phyloP scores from a whole-genome alignment of 2,329 filamentous ascomycete genomes.

The Fusarium metavorans region DNA sequence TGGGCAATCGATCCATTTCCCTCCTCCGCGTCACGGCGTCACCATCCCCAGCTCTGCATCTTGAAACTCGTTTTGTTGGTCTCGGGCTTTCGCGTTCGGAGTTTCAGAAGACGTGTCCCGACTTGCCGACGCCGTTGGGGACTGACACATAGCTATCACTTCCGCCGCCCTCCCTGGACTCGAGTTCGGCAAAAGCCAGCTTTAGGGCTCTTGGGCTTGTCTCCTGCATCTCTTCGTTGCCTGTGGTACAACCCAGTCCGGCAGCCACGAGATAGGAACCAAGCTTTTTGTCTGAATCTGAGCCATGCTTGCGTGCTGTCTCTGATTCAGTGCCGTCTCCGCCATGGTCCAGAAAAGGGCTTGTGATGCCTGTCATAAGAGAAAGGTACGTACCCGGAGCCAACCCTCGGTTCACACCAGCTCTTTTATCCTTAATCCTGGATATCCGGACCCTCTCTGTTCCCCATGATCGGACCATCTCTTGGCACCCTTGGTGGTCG shows the following conservation, averaged over 20 bases:
- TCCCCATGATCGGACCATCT: conserved; percentile 1
- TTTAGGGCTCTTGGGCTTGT: not conserved
- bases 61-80: conserved; percentile 15
- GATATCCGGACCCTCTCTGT: not conserved
- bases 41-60: not conserved
- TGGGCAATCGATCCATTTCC: not conserved
- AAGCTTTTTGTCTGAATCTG: not conserved
- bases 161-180: not conserved
- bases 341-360: conserved; percentile 34
- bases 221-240: not conserved
- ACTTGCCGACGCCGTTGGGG: not conserved
- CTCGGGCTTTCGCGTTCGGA: conserved; percentile 16
- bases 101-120: conserved; percentile 4
- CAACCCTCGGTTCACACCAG: not conserved
- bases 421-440: not conserved
- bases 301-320: not conserved
- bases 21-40: not conserved
- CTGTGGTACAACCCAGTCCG: conserved; percentile 5
- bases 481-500: conserved; percentile 7
- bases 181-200: not conserved
- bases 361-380: conserved; percentile 40
- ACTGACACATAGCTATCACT: conserved; percentile 3
- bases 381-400: conserved; percentile 37
- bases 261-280: not conserved
- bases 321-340: not conserved